phyloP scores from a whole-genome alignment of 805 yeast genomes.

The Ogataea ganodermae region DNA sequence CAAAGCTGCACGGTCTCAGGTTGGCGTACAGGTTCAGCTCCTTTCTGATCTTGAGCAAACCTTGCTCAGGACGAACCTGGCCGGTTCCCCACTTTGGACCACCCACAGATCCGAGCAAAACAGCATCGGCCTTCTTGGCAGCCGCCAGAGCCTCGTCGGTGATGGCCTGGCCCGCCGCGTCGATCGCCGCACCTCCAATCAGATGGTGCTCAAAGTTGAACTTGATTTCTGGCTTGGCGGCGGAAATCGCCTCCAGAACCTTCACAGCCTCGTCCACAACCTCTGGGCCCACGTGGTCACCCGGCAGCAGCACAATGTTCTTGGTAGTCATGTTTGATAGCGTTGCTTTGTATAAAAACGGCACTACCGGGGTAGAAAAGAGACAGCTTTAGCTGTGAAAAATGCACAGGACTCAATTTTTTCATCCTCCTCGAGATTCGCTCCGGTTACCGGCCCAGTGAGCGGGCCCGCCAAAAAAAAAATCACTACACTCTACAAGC shows the following conservation, averaged over 20 bases:
- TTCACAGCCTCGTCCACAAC: slow-evolving; percentile 88
- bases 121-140: slow-evolving; percentile 87
- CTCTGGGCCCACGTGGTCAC: slow-evolving; percentile 97
- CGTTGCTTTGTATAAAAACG: background rate
- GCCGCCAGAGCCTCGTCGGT: slow-evolving; percentile 83
- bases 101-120: slow-evolving; percentile 96
- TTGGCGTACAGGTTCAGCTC: slow-evolving; percentile 94
- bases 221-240: slow-evolving; percentile 53
- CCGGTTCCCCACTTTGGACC: slow-evolving; percentile 99
- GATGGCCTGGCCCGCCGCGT: slow-evolving; percentile 91
- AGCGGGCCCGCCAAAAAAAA: background rate
- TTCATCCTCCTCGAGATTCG: background rate
- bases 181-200: slow-evolving; percentile 98
- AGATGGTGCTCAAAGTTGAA: slow-evolving; percentile 82
- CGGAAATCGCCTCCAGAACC: slow-evolving; percentile 78
- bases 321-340: slow-evolving; percentile 38
- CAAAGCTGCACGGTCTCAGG: slow-evolving; percentile 95
- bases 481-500: background rate
- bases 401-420: background rate
- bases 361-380: background rate
- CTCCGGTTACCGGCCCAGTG: slow-evolving; percentile 1
- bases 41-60: slow-evolving; percentile 89
- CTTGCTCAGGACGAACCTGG: slow-evolving; percentile 95
- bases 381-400: too few species aligned
- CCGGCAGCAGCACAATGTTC: slow-evolving; percentile 86